Percentiles rank a stretch among this genome's conserved stretches.
Evolutionary conservation across 345 rosid species (phyloP).

Genomic region (Corchorus capsularis): DNA sequence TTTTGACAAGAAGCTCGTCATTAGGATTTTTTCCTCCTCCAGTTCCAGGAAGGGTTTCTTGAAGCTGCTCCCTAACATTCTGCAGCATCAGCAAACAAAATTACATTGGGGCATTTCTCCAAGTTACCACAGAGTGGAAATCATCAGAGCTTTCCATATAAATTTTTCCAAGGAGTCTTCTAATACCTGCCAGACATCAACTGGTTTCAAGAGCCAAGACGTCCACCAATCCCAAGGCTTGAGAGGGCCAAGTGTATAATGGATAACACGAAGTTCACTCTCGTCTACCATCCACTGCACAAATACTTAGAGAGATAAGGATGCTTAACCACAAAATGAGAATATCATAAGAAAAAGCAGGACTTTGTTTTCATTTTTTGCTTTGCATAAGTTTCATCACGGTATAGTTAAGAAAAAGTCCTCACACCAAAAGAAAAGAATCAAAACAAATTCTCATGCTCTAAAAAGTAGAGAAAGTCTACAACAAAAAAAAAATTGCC

Average conservation of each 20-base stretch:
- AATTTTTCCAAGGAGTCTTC: not conserved
- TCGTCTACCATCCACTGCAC: constrained; percentile 99
- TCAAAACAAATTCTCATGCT: not conserved
- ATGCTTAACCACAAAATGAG: not conserved
- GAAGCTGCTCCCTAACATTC: constrained; percentile 70
- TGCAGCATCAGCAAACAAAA: constrained; percentile 29
- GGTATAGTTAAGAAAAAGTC: not conserved
- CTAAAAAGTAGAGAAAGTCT: not conserved
- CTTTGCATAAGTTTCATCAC: not conserved
- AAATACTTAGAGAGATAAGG: constrained; percentile 22
- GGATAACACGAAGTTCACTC: constrained; percentile 82
- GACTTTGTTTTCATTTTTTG: not conserved
- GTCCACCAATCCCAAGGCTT: constrained; percentile 99
- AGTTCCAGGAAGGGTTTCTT: constrained; percentile 90
- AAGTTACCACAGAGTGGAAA: not conserved
- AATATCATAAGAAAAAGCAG: constrained; percentile 6
- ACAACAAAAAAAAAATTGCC: not conserved
- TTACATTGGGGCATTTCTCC: constrained; percentile 10
- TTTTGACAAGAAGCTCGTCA: constrained; percentile 60
- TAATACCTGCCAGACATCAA: constrained; percentile 93
- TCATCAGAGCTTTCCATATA: not conserved
- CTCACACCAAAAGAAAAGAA: not conserved
- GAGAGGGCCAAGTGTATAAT: constrained; percentile 92
- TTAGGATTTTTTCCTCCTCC: constrained; percentile 80
- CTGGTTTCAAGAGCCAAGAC: constrained; percentile 93